phyloP scores from a whole-genome alignment of 352 stramenopile species.

The Pythium aristosporum region DNA sequence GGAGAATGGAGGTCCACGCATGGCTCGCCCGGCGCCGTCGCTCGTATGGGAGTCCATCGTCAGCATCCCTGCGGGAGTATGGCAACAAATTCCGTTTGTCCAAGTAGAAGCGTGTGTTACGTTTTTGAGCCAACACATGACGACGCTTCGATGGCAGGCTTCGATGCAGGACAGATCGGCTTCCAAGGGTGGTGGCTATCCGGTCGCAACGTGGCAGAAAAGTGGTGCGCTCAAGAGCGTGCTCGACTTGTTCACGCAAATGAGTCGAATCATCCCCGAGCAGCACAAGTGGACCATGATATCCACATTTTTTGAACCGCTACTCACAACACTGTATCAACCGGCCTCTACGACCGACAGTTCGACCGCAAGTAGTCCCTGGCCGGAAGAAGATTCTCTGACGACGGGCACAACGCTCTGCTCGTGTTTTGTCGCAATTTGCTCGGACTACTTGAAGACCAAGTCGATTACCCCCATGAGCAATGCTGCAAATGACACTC shows the following conservation, averaged over 20 bases:
- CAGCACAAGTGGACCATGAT: slow-evolving; percentile 69
- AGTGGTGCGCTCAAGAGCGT: slow-evolving; percentile 71
- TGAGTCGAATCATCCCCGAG: slow-evolving; percentile 57
- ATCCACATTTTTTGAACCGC: slow-evolving; percentile 70
- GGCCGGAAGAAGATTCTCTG: slow-evolving; percentile 68
- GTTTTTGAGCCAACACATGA: slow-evolving; percentile 34
- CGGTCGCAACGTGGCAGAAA: slow-evolving; percentile 50
- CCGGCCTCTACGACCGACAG: slow-evolving; percentile 66
- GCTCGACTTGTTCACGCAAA: slow-evolving; percentile 77
- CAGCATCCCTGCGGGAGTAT: slow-evolving; percentile 20
- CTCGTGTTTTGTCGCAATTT: slow-evolving; percentile 79
- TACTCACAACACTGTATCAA: slow-evolving; percentile 80
- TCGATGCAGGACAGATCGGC: slow-evolving; percentile 17
- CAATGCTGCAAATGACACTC: neutral
- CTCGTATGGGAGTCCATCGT: slow-evolving; percentile 60
- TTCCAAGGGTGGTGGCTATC: slow-evolving; percentile 4
- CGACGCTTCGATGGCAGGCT: slow-evolving; percentile 25
- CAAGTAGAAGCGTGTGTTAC: slow-evolving; percentile 28
- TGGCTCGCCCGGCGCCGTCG: slow-evolving; percentile 58
- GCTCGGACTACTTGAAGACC: slow-evolving; percentile 62
- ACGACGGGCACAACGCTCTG: slow-evolving; percentile 75
- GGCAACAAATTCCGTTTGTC: slow-evolving; percentile 29
- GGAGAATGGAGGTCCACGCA: slow-evolving; percentile 13
- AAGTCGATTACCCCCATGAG: slow-evolving; percentile 16
- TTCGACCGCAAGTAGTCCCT: slow-evolving; percentile 64